Base-by-base conservation (phyloP, 1,139 yeast species). In the Yamadazyma kanchanaburiensis region DNA sequence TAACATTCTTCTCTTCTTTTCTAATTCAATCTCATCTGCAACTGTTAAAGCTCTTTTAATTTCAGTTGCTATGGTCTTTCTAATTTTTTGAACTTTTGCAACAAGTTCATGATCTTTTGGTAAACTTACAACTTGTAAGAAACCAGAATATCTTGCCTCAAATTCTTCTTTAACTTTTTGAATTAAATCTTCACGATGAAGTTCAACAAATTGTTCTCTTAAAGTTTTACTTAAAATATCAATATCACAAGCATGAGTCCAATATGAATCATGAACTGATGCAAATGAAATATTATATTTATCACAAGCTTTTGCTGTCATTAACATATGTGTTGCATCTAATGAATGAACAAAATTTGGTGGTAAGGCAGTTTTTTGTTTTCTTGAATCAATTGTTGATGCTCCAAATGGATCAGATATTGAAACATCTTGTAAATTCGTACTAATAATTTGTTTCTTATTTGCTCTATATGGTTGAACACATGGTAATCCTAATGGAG, bases 311-410 rank as follows among this genome's bases (percentile, higher is more conserved):
- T 77, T 67, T 0, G 97, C 94, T 8, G 96, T 83, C 71, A 89
- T 65, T 34, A 91, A 67, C 98, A 91, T 91, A 53, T 91, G 98
- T 0, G 96, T 83, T 1, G 98, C 97, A 64, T 91, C 99, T 40
- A 91, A 68, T 0, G 97, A 89, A 53, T 91, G 99, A 33, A 91
- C 86, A 53, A 75, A 91, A 55, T 91, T 91, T 22, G 99, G 98
- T 12, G 99, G 96, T 60, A 91, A 87, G 0, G 96, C 98, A 21
- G 89, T 79, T 43, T 77, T 78, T 55, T 91, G 99, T 53, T 88
- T 87, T 48, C 95, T 74, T 4, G 89, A 71, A 57, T 89, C 91
- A 27, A 94, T 95, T 20, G 83, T 84, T 30, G 80, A 77, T 23
- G 86, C 71, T 9, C 84, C 80, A 49, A 80, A 83, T 11, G 97